Base-by-base conservation (phyloP, 2,329 filamentous ascomycete genomes). In the Sordariomycetes sp. region DNA sequence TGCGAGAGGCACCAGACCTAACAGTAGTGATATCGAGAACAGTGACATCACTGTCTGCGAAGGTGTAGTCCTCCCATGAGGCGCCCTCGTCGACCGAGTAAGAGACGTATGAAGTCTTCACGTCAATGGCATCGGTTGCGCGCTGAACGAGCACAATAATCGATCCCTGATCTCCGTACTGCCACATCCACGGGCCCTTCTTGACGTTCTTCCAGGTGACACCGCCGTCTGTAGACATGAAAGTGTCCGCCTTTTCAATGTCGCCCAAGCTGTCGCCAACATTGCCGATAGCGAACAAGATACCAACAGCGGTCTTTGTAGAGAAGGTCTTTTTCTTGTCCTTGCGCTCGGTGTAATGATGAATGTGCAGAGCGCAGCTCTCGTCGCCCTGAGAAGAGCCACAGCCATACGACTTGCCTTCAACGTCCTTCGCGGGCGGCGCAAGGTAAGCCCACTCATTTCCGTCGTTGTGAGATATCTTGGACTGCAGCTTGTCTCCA, bases 401-500 rank as follows among this genome's bases (percentile, higher is more conserved):
- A 63, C 92, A 96, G 10, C 64, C 57, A 50, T 82, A 93, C 3
- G 66, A 55, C 46, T 90, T 84, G 45, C 75, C 78, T 20, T 92
- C 76, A 1, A 72, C 66, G 46, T 90, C 79, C 45, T 77, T 73
- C 24, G 59, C 50, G 0, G 87, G 90, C n/a, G 86, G 79, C 9
- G 75, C 59, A 8, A 98, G 61, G 42, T 79, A 77, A 19, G 68
- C 69, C 92, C 92, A 98, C 52, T 88, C 77, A 1, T 84, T 83
- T 21, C 90, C 92, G 51, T 98, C 92, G 49, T 95, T 96, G 62
- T 98, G 92, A 1, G 87, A 94, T 50, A 98, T 95, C 66, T 83
- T 79, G 24, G 86, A 92, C 56, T 86, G 86, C 32, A 95, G 69
- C 56, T 79, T 83, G 65, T 94, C 94, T 33, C 70, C 64, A 34